These are phyloP conservation scores for Xylaria telfairii DNA, from an alignment of 495 filamentous ascomycete species.

Conservation along the genomic window DNA sequence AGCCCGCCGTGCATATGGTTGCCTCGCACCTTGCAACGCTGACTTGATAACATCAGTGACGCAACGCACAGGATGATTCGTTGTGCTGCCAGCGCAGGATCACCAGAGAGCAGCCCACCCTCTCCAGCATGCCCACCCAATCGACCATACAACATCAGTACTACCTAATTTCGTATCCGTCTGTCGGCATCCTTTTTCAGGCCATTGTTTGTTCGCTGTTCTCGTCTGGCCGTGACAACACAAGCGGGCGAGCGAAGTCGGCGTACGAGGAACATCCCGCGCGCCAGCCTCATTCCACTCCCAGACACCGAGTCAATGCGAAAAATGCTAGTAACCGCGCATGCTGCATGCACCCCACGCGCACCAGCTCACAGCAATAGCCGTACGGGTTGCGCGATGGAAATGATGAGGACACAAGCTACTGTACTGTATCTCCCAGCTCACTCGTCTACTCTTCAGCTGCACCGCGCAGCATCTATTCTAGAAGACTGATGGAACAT, in stretches of 20 bases:
- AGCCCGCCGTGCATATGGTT: constrained; percentile 11
- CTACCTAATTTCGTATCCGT: constrained; percentile 13
- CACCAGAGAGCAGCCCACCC: neutral
- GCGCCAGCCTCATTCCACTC: neutral
- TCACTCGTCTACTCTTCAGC: constrained; percentile 7
- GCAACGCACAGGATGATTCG: constrained; percentile 3
- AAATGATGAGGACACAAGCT: neutral
- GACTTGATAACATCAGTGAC: neutral
- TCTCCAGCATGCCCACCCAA: constrained; percentile 8
- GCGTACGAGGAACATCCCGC: neutral
- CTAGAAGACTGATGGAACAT: constrained; percentile 25
- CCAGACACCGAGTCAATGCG: neutral
- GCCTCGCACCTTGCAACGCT: constrained; percentile 17
- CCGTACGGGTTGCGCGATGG: constrained; percentile 12
- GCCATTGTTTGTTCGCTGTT: neutral
- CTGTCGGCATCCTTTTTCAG: constrained; percentile 16
- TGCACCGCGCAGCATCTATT: constrained; percentile 20
- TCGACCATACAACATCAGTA: constrained; percentile 10
- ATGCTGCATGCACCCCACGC: constrained; percentile 20
- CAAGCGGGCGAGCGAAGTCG: neutral
- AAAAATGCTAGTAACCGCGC: constrained; percentile 12
- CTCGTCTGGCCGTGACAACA: constrained; percentile 5
- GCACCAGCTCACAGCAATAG: constrained; percentile 18
- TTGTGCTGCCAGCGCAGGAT: constrained; percentile 11
- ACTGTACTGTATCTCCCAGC: neutral